phyloP scores from a whole-genome alignment of 768 basidiomycete species.

The Porpolomopsis calyptriformis region DNA sequence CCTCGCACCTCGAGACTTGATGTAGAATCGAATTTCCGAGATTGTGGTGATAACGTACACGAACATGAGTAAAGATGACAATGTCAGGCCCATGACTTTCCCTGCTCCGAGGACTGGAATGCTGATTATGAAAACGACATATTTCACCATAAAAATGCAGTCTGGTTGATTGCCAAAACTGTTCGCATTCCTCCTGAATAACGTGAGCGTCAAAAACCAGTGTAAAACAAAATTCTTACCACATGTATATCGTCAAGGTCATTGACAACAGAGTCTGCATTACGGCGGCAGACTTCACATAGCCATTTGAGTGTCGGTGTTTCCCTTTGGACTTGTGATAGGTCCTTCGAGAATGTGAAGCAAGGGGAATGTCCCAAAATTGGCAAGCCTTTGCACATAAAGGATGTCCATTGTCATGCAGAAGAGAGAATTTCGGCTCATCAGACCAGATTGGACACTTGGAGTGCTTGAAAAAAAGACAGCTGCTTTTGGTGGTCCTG shows the following conservation, averaged over 20 bases:
- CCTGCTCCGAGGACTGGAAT: slow-evolving; percentile 23
- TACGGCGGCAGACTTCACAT: slow-evolving; percentile 30
- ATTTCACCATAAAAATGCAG: slow-evolving; percentile 23
- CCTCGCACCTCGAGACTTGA: neutral
- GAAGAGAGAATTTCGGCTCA: slow-evolving; percentile 8
- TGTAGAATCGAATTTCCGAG: slow-evolving; percentile 19
- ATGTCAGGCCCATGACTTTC: slow-evolving; percentile 21
- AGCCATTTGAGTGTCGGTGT: slow-evolving; percentile 12
- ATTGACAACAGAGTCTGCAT: slow-evolving; percentile 29
- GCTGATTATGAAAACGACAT: slow-evolving; percentile 25
- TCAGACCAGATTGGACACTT: slow-evolving; percentile 33
- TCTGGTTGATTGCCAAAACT: slow-evolving; percentile 18
- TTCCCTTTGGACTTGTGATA: slow-evolving; percentile 1
- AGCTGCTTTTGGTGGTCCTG: slow-evolving; percentile 20
- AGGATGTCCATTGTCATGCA: neutral
- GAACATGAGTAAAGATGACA: slow-evolving; percentile 22
- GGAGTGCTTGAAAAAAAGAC: slow-evolving; percentile 30
- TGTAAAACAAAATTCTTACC: slow-evolving; percentile 14
- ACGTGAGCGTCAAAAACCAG: neutral
- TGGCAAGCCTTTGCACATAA: slow-evolving; percentile 24
- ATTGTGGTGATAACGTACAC: slow-evolving; percentile 24
- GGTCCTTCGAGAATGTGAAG: slow-evolving; percentile 29
- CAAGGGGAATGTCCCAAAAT: slow-evolving; percentile 32
- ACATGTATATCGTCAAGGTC: slow-evolving; percentile 29
- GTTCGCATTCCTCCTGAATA: slow-evolving; percentile 20